A percentile compares a stretch with the other conserved stretches of the same genome.
Conservation (phyloP, 1,139 yeast species). For the Yarrowia galli region DNA sequence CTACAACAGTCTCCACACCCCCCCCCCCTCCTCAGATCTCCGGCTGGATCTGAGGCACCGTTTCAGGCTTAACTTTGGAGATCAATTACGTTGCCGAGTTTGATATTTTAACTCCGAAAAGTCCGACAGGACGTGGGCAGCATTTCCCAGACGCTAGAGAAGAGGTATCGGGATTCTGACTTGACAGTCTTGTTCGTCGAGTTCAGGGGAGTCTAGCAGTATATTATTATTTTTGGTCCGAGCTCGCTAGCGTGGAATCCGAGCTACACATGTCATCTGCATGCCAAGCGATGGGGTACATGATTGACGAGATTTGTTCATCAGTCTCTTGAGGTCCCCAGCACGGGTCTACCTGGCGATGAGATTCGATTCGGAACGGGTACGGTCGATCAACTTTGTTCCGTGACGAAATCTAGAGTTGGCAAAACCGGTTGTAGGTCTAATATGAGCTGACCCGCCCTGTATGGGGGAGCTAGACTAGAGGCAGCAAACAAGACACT, state of each 20-base stretch:
- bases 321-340: neutral
- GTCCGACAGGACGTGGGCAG: no score
- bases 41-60: constrained; percentile 9
- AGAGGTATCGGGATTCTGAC: neutral
- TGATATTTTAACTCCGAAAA: constrained; percentile 19
- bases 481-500: neutral
- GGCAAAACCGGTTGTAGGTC: neutral
- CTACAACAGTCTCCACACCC: neutral
- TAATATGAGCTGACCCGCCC: neutral
- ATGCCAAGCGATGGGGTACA: constrained; percentile 37
- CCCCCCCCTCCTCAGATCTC: neutral
- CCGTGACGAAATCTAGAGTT: neutral
- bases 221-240: neutral
- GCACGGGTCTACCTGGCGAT: no score
- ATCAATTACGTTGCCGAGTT: constrained; percentile 1
- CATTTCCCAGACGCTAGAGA: no score
- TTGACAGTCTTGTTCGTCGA: neutral
- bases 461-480: neutral
- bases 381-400: neutral
- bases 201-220: neutral
- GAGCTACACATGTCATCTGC: constrained; percentile 20
- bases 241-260: neutral
- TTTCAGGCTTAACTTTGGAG: constrained; percentile 23
- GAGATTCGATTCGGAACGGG: neutral
- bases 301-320: neutral